Percentiles rank a stretch among this genome's conserved stretches.
Evolutionary conservation across 1,284 basidiomycete species (phyloP).

Genomic region (Sparassis latifolia): DNA sequence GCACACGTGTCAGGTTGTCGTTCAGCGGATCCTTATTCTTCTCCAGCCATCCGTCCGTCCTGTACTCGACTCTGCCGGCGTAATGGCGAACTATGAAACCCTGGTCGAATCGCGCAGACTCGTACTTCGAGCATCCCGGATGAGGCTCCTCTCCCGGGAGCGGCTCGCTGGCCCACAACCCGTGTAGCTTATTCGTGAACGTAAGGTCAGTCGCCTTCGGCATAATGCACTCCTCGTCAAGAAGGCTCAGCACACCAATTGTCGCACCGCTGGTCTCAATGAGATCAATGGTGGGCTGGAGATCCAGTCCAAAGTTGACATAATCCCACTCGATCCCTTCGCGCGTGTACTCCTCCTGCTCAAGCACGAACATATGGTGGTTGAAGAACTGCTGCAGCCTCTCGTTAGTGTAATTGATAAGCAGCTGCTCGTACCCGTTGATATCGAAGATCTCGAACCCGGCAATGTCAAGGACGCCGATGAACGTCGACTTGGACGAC

Average conservation of each 20-base stretch:
- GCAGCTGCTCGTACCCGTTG: conserved; percentile 94
- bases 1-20: conserved; percentile 89
- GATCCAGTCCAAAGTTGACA: conserved; percentile 95
- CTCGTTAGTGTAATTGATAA: conserved; percentile 99
- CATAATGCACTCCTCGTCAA: conserved; percentile 99
- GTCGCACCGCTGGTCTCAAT: conserved; percentile 75
- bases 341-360: conserved; percentile 97
- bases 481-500: conserved; percentile 90
- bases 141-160: conserved; percentile 51
- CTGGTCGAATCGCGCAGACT: conserved; percentile 83
- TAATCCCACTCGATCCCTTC: conserved; percentile 99
- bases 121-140: conserved; percentile 79
- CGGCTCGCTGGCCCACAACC: conserved; percentile 55
- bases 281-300: conserved; percentile 98
- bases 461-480: conserved; percentile 98
- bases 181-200: conserved; percentile 89
- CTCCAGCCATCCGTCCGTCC: conserved; percentile 95
- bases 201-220: conserved; percentile 94
- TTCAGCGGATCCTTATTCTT: conserved; percentile 99
- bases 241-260: conserved; percentile 89
- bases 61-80: conserved; percentile 95
- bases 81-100: conserved; percentile 97
- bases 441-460: conserved; percentile 95
- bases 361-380: conserved; percentile 99
- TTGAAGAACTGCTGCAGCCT: conserved; percentile 98